Conservation (phyloP, 768 basidiomycete species). For the Lactarius deliciosus region DNA sequence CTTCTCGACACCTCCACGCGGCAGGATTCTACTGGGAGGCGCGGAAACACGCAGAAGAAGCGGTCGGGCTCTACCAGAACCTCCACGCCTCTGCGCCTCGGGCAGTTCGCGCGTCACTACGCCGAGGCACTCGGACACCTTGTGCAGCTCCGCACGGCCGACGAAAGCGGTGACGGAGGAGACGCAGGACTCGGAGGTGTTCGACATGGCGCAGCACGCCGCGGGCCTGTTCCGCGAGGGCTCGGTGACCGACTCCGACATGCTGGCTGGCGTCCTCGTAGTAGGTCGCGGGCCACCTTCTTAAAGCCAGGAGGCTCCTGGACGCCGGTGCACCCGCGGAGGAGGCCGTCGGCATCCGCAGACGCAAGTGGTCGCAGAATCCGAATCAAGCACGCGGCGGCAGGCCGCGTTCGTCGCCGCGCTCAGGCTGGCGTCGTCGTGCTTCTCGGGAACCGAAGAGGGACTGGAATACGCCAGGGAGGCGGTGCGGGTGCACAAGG, state of each 20-base stretch:
- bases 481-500: conserved; percentile 19
- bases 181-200: conserved; percentile 11
- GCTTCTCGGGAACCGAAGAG: not conserved
- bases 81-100: conserved; percentile 15
- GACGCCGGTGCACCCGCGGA: conserved; percentile 9
- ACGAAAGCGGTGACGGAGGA: not conserved
- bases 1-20: conserved; percentile 15
- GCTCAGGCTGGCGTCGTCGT: conserved; percentile 16
- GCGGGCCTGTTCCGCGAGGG: conserved; percentile 21
- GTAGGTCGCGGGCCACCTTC: conserved; percentile 7
- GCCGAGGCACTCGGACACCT: conserved; percentile 21
- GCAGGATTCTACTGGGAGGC: conserved; percentile 22
- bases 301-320: not conserved
- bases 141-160: conserved; percentile 11
- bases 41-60: conserved; percentile 18
- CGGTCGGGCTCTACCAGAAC: conserved; percentile 1
- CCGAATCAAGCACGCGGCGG: not conserved
- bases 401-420: conserved; percentile 8
- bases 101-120: conserved; percentile 12
- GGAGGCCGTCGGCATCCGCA: conserved; percentile 16
- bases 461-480: conserved; percentile 20
- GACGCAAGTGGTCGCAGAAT: conserved; percentile 5
- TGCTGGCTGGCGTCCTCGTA: conserved; percentile 15
- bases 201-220: conserved; percentile 24
- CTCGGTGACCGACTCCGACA: conserved; percentile 10